Percentiles rank a stretch among this genome's conserved stretches.
phyloP scores from a whole-genome alignment of 371 early-diverging fungal genomes.

The Apophysomyces trapeziformis region DNA sequence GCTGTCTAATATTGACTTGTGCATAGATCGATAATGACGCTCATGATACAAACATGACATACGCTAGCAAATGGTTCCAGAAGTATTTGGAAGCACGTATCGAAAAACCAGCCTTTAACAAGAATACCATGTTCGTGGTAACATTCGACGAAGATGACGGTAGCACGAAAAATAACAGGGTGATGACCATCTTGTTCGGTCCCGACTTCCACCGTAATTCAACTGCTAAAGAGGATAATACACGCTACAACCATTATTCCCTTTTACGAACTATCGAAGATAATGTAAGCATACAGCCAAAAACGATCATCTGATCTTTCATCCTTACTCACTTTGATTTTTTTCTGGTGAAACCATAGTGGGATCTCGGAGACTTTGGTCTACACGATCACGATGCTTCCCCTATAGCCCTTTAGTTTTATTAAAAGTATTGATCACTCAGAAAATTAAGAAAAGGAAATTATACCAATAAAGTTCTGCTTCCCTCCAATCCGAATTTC shows the following conservation, averaged over 20 bases:
- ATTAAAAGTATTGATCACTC: neutral
- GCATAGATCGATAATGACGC: constrained; percentile 58
- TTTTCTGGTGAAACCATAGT: neutral
- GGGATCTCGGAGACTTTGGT: constrained; percentile 22
- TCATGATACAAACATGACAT: constrained; percentile 56
- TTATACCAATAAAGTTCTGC: too few relatives aligned
- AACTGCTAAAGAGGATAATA: constrained; percentile 44
- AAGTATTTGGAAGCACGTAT: constrained; percentile 60
- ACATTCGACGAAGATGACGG: constrained; percentile 58
- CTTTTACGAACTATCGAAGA: constrained; percentile 62
- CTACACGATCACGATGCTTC: constrained; percentile 16
- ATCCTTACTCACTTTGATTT: neutral
- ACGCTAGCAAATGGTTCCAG: constrained; percentile 61
- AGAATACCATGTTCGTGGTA: constrained; percentile 59
- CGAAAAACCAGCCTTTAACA: constrained; percentile 43
- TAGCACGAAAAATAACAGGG: constrained; percentile 48
- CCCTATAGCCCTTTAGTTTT: neutral
- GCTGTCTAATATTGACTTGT: neutral
- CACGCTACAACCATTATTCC: constrained; percentile 67
- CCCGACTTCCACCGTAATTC: constrained; percentile 44
- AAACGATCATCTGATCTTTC: neutral
- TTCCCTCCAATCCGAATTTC: too few relatives aligned
- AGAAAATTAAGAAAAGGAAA: too few relatives aligned
- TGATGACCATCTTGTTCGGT: constrained; percentile 56
- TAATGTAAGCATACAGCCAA: constrained; percentile 27